Evolutionary conservation across 2,329 filamentous ascomycete genomes (phyloP).

Genomic region (Didymella segeticola): DNA sequence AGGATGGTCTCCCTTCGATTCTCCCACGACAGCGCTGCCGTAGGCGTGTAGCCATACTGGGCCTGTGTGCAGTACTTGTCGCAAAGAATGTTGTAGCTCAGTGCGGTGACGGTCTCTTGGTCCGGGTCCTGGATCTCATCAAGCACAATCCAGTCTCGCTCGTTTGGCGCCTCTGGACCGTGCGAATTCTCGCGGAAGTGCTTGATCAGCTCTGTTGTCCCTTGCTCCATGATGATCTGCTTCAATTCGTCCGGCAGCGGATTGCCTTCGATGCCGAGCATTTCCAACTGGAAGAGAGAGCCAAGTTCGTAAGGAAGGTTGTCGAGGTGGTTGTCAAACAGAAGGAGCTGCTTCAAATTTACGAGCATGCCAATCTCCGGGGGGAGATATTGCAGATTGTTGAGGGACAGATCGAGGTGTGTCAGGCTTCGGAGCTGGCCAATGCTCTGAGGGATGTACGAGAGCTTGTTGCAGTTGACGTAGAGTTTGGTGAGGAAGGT

Average conservation of each 20-base stretch:
- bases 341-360: conserved; percentile 80
- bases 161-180: conserved; percentile 76
- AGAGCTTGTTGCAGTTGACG: conserved; percentile 90
- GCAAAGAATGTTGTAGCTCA: conserved; percentile 96
- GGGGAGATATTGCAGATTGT: conserved; percentile 81
- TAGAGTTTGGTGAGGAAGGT: conserved; percentile 90
- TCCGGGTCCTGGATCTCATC: conserved; percentile 59
- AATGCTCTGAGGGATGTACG: conserved; percentile 78
- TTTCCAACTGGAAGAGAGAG: conserved; percentile 84
- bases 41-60: conserved; percentile 90
- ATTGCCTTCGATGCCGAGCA: conserved; percentile 92
- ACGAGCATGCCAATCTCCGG: conserved; percentile 97
- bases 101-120: conserved; percentile 75
- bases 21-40: conserved; percentile 82
- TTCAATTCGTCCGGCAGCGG: conserved; percentile 79
- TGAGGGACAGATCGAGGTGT: conserved; percentile 86
- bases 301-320: conserved; percentile 86
- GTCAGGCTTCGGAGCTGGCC: conserved; percentile 82
- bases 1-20: conserved; percentile 84
- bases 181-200: conserved; percentile 84
- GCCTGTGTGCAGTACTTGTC: conserved; percentile 87
- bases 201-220: conserved; percentile 83
- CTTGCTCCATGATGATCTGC: conserved; percentile 82
- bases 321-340: conserved; percentile 90
- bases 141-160: conserved; percentile 80